A percentile compares a stretch with the other conserved stretches of the same genome.
phyloP scores from a whole-genome alignment of 139 green algal species.

The Pseudopediastrum boryanum region DNA sequence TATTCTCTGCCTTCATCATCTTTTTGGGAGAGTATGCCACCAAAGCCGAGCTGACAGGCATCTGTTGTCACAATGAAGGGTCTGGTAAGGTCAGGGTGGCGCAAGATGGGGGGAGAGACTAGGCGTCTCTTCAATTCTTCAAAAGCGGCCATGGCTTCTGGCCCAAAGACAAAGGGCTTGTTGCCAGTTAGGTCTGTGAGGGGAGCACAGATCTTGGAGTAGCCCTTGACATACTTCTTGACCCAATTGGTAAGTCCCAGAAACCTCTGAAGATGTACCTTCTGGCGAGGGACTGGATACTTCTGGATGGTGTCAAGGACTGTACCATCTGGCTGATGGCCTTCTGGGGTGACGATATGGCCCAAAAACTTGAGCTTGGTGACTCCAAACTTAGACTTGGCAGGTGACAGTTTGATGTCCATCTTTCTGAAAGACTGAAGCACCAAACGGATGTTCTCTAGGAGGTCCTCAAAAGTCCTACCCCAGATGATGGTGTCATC shows the following conservation, averaged over 20 bases:
- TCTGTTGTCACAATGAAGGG: background rate
- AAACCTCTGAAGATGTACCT: background rate
- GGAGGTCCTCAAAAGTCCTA: background rate
- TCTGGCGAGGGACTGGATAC: background rate
- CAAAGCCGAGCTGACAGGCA: background rate
- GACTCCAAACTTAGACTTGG: background rate
- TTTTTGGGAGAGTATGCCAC: background rate
- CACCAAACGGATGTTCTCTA: background rate
- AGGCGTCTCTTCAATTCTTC: background rate
- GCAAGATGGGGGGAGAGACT: background rate
- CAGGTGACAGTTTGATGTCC: background rate
- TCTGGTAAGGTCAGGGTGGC: background rate
- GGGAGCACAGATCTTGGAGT: too few species aligned
- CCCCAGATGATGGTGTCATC: background rate
- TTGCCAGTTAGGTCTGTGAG: too few species aligned
- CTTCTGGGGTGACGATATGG: background rate
- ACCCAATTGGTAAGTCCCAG: too few species aligned
- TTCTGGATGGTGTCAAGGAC: background rate
- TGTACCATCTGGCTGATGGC: background rate
- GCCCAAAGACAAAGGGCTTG: too few species aligned
- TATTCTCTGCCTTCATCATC: background rate
- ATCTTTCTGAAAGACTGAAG: background rate
- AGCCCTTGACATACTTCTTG: too few species aligned
- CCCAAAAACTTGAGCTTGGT: background rate
- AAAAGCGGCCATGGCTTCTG: background rate